phyloP scores from a whole-genome alignment of 495 filamentous ascomycete species.

The Mytilinidion resinicola region DNA sequence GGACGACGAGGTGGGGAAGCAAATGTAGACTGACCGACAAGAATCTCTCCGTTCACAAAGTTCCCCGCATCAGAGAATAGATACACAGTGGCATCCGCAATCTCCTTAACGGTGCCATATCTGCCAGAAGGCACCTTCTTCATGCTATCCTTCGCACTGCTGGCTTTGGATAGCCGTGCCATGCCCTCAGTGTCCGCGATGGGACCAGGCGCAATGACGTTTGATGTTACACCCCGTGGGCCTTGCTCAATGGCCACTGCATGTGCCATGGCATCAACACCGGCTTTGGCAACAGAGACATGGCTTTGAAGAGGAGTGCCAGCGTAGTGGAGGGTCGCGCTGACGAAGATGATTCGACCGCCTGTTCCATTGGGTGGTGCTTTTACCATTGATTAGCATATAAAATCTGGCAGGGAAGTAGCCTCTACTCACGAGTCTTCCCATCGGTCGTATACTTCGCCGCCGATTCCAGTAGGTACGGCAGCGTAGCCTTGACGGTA shows the following conservation, averaged over 20 bases:
- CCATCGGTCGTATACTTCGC: conserved; percentile 50
- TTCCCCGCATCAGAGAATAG: conserved; percentile 76
- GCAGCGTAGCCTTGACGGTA: conserved; percentile 84
- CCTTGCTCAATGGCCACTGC: conserved; percentile 79
- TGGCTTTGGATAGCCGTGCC: conserved; percentile 35
- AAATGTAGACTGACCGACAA: conserved; percentile 49
- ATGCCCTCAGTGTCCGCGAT: conserved; percentile 60
- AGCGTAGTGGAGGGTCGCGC: conserved; percentile 83
- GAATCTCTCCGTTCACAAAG: conserved; percentile 70
- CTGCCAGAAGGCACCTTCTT: conserved; percentile 60
- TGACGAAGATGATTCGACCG: conserved; percentile 82
- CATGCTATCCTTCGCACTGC: conserved; percentile 31
- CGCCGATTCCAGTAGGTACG: conserved; percentile 69
- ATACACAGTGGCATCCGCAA: conserved; percentile 87
- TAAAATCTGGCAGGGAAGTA: too few species aligned
- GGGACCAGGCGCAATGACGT: conserved; percentile 77
- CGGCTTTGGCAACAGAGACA: conserved; percentile 84
- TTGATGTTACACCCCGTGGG: conserved; percentile 79
- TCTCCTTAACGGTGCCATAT: conserved; percentile 74
- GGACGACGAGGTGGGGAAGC: neutral
- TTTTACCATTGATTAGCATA: conserved; percentile 3
- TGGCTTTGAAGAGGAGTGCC: conserved; percentile 79
- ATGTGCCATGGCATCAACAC: conserved; percentile 73
- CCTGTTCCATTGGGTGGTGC: conserved; percentile 50
- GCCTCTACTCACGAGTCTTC: conserved; percentile 39